These are phyloP conservation scores for Ocimum tenuiflorum DNA, from an alignment of 257 asterid genomes.

Conservation along the genomic window DNA sequence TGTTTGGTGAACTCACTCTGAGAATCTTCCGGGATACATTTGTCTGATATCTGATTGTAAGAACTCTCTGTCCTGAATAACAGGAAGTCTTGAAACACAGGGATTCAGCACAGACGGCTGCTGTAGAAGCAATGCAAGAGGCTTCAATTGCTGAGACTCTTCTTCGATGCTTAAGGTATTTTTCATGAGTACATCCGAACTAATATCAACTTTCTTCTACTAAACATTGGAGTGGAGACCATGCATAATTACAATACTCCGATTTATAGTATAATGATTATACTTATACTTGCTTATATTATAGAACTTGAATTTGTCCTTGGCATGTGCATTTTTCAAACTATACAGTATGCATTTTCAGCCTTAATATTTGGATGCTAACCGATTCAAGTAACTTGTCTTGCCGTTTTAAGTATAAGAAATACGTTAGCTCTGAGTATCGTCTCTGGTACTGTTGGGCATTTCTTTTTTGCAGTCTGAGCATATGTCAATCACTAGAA, in stretches of 20 bases:
- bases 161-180: conserved; percentile 86
- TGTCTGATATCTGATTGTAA: conserved; percentile 12
- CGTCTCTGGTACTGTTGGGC: background rate
- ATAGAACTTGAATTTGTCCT: background rate
- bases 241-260: background rate
- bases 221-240: background rate
- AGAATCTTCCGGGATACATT: background rate
- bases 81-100: conserved; percentile 86
- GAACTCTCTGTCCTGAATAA: conserved; percentile 22
- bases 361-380: background rate
- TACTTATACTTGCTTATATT: background rate
- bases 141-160: conserved; percentile 81
- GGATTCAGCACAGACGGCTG: conserved; percentile 87
- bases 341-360: background rate
- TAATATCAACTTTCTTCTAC: background rate
- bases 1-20: background rate
- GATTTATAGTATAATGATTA: background rate
- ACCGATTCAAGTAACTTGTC: background rate
- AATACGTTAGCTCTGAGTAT: background rate
- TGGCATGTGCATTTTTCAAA: background rate
- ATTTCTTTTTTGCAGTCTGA: background rate
- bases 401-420: background rate
- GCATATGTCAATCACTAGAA: background rate
- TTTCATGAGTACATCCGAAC: background rate
- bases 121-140: conserved; percentile 91